Evolutionary conservation across 768 basidiomycete genomes (phyloP), one percentile per base, ranked within the genome.

Genomic region (Melanogaster broomeanus): DNA sequence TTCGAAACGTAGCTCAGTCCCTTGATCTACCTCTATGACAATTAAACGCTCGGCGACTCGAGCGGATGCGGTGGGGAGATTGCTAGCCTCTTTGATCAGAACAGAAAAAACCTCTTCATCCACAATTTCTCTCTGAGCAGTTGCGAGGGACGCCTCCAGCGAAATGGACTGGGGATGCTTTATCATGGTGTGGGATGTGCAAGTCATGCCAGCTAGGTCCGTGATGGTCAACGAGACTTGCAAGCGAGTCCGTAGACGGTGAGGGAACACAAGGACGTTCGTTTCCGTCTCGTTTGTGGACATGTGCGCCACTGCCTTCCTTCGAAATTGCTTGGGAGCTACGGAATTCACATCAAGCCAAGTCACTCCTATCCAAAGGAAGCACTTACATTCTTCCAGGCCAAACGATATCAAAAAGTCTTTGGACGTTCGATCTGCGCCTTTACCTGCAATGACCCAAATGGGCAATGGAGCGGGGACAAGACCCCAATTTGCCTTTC

Each of bases 321-420:
- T 80, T 42, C 86, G 81, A 65, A 90, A 85, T 28, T 72, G 59
- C 3, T 79, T 65, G 25, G 84, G 78, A 21, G 90, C 90, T 93
- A 40, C 43, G 37, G 52, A n/a, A 56, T 45, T 45, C 25, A 19
- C 19, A 28, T 62, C 39, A 55, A 49, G 25, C 12, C 27, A 21
- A 38, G 10, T 30, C 6, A n/a, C n/a, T n/a, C 33, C 8, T 21
- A 16, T 15, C 13, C 18, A 6, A 38, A 19, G 33, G 25, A 43
- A n/a, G 21, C 13, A 77, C 87, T 28, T 50, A 93, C 91, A 88
- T 72, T 89, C 86, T 70, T 91, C 90, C 11, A 93, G 69, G 12
- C 90, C 89, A 60, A 84, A 92, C 3, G 88, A 84, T 49, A 93
- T 76, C 41, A 90, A 67, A 60, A 93, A 90, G 60, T 93, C 91